Evolutionary conservation across 2,329 filamentous ascomycete genomes (phyloP).

Genomic region (Plenodomus biglobosus): DNA sequence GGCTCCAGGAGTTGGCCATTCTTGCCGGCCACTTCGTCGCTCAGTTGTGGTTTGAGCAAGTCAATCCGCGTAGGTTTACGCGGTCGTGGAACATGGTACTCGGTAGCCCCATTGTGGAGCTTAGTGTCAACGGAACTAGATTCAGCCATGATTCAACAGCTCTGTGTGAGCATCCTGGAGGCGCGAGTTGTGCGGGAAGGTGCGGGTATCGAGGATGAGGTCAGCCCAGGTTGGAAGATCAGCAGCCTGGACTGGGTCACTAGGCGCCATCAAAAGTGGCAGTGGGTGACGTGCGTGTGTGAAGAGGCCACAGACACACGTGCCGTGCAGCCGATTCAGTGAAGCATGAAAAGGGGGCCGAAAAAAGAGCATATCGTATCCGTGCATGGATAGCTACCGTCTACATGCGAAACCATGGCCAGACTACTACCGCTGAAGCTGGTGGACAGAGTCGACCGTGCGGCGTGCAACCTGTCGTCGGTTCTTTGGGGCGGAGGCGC

Average conservation of each 20-base stretch:
- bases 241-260: slow-evolving; percentile 22
- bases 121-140: slow-evolving; percentile 33
- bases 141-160: slow-evolving; percentile 34
- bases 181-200: slow-evolving; percentile 8
- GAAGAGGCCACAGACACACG: slow-evolving; percentile 2
- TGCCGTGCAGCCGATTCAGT: slow-evolving; percentile 3
- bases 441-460: not conserved
- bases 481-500: slow-evolving; percentile 15
- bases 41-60: slow-evolving; percentile 39
- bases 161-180: slow-evolving; percentile 24
- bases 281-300: slow-evolving; percentile 11
- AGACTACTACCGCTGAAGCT: not conserved
- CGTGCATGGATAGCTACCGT: too few species aligned
- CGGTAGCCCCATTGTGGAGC: slow-evolving; percentile 25
- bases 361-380: not conserved
- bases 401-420: not conserved
- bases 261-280: slow-evolving; percentile 21
- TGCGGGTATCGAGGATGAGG: slow-evolving; percentile 21
- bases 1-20: slow-evolving; percentile 28
- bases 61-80: slow-evolving; percentile 41
- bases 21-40: slow-evolving; percentile 33
- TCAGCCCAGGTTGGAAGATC: slow-evolving; percentile 34
- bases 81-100: slow-evolving; percentile 38
- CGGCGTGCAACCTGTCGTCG: not conserved
- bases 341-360: slow-evolving; percentile 3